Evolutionary conservation across 2,329 filamentous ascomycete genomes (phyloP), one percentile per base, ranked within the genome.

Genomic region (Colletotrichum costaricense): DNA sequence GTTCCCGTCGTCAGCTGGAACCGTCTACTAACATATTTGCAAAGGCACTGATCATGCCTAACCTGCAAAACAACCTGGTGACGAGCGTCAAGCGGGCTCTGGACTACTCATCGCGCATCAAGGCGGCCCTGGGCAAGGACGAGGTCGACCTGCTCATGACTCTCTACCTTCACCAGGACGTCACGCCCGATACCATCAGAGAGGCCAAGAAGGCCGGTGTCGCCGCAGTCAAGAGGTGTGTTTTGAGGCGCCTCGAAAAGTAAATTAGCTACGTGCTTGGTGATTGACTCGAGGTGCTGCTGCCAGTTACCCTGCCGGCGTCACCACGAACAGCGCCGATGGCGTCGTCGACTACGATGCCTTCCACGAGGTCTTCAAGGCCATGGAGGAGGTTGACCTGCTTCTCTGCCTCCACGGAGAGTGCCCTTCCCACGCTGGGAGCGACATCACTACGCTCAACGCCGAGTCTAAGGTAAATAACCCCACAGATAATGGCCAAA

Each of bases 341-440:
- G 94, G 94, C 14, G 93, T 95, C 28, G 85, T 93, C 19, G 89
- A 91, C 69, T 90, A 94, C 78, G 90, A 91, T 73, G 84, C 87
- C 38, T 96, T 94, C 84, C 93, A 93, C 80, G 90, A 91, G 7
- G 93, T 96, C 16, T 97, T 98, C 80, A 89, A 88, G n/a, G 93
- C 94, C 76, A 98, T 98, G 95, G 93, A 98, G 80, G 85, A 92
- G 73, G 90, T 95, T 76, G 91, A 92, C 76, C 87, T 98, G 76
- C 89, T 97, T n/a, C 88, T 97, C 55, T 98, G 98, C 84, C 86
- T 98, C n/a, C 95, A 98, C 81, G 96, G 95, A 76, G 96, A 98
- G 84, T 90, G 93, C n/a, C 92, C 84, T 7, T 81, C 80, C 33
- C 80, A 81, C 66, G 78, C 79, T 14, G 77, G 75, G 3, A 79